Evolutionary conservation across 345 rosid genomes (phyloP).

Genomic region (rapeseed (Brassica napus)): DNA sequence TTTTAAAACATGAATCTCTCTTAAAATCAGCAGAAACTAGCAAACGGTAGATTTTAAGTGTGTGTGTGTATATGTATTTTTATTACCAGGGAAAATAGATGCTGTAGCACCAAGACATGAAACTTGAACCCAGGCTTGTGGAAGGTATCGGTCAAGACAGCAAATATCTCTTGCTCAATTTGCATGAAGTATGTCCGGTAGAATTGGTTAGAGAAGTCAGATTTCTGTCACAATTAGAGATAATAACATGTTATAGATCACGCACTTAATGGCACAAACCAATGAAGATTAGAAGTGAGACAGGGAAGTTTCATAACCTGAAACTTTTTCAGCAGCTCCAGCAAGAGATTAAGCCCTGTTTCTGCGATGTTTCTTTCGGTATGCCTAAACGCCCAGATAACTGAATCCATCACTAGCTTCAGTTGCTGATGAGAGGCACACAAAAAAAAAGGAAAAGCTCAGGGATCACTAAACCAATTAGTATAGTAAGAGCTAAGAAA

Average conservation of each 20-base stretch:
- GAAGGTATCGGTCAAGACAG: slow-evolving; percentile 92
- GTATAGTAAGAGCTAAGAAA: not conserved
- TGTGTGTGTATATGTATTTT: not conserved
- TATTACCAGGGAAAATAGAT: slow-evolving; percentile 84
- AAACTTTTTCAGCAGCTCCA: slow-evolving; percentile 89
- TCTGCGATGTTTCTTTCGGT: slow-evolving; percentile 98
- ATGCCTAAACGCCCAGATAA: slow-evolving; percentile 99
- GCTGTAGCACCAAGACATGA: slow-evolving; percentile 86
- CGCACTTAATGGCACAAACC: slow-evolving; percentile 38
- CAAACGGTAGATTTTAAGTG: not conserved
- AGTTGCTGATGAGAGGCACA: slow-evolving; percentile 59
- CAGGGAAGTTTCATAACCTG: slow-evolving; percentile 48
- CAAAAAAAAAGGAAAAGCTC: not conserved
- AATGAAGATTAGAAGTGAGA: slow-evolving; percentile 44
- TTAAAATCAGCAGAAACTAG: not conserved
- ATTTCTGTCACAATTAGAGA: slow-evolving; percentile 51
- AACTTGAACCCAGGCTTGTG: slow-evolving; percentile 99
- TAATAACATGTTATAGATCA: slow-evolving; percentile 18
- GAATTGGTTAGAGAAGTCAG: slow-evolving; percentile 91
- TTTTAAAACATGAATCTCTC: not conserved
- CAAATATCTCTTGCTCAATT: slow-evolving; percentile 89
- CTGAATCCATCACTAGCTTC: slow-evolving; percentile 94
- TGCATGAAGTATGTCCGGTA: slow-evolving; percentile 41
- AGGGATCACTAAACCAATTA: not conserved
- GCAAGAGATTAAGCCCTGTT: slow-evolving; percentile 81